Percentiles rank a stretch among this genome's conserved stretches.
Evolutionary conservation across 306 rosid species (phyloP).

Genomic region (Trifolium dubium): DNA sequence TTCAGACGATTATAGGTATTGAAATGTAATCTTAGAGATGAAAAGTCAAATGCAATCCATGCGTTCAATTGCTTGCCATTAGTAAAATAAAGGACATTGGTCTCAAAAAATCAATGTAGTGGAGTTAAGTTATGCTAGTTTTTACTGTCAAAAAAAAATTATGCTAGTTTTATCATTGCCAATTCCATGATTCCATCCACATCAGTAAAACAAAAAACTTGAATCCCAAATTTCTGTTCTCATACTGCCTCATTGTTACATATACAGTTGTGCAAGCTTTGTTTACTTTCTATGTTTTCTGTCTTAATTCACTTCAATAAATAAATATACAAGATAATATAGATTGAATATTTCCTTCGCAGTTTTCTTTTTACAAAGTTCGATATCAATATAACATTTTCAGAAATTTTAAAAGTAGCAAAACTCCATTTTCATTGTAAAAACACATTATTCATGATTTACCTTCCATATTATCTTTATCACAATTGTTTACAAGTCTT

Average conservation of each 20-base stretch:
- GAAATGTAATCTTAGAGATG: constrained; percentile 8
- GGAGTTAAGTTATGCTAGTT: neutral
- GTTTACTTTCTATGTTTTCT: too few species aligned
- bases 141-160: too few species aligned
- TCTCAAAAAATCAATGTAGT: neutral
- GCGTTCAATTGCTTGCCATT: neutral
- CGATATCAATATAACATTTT: too few species aligned
- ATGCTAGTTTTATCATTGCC: neutral
- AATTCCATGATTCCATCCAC: neutral
- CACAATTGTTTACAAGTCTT: neutral
- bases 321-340: too few species aligned
- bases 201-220: neutral
- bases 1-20: neutral
- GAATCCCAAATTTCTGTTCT: neutral
- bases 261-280: too few species aligned
- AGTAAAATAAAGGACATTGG: neutral
- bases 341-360: too few species aligned
- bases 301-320: too few species aligned
- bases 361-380: too few species aligned
- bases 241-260: neutral
- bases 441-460: too few species aligned
- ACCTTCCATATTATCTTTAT: neutral
- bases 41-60: constrained; percentile 2
- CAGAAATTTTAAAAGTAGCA: neutral
- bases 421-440: too few species aligned